These are phyloP conservation scores for Stephanodiscus triporus DNA, from an alignment of 108 stramenopile species.

Conservation along the genomic window DNA sequence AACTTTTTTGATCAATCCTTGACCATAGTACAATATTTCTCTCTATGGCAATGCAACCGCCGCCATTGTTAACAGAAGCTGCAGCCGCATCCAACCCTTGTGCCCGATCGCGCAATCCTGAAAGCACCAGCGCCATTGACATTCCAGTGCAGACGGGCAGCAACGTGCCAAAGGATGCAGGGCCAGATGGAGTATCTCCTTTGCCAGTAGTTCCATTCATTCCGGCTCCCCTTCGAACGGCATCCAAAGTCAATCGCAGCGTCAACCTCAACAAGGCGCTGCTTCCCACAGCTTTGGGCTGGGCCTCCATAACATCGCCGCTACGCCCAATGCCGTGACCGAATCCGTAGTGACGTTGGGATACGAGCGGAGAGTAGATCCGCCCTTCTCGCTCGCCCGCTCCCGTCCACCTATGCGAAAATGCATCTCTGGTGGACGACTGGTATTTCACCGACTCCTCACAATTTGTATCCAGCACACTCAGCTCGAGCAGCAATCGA, in stretches of 20 bases:
- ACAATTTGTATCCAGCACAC: slow-evolving; percentile 89
- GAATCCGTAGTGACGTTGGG: slow-evolving; percentile 87
- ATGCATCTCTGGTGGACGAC: slow-evolving; percentile 13
- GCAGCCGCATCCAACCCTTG: slow-evolving; percentile 21
- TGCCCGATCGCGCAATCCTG: slow-evolving; percentile 62
- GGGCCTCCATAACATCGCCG: slow-evolving; percentile 97
- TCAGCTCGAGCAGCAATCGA: slow-evolving; percentile 67
- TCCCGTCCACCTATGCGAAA: slow-evolving; percentile 82
- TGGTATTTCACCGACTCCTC: slow-evolving; percentile 53
- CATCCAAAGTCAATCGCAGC: slow-evolving; percentile 81
- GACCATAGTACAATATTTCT: slow-evolving; percentile 86
- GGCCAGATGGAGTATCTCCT: slow-evolving; percentile 29
- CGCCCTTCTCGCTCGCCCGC: slow-evolving; percentile 99
- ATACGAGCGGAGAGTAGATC: slow-evolving; percentile 89
- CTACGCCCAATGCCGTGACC: slow-evolving; percentile 97
- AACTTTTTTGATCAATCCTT: slow-evolving; percentile 99
- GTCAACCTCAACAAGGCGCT: slow-evolving; percentile 89
- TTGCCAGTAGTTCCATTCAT: slow-evolving; percentile 52
- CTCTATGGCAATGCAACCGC: slow-evolving; percentile 10
- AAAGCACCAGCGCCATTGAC: slow-evolving; percentile 81
- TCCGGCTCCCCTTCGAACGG: slow-evolving; percentile 87
- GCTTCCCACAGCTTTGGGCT: slow-evolving; percentile 99
- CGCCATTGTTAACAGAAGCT: slow-evolving; percentile 7
- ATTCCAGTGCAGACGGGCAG: slow-evolving; percentile 96
- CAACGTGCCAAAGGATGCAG: slow-evolving; percentile 78